Evolutionary conservation across 805 yeast genomes (phyloP), one percentile per base, ranked within the genome.

Genomic region (Spathaspora girioi): DNA sequence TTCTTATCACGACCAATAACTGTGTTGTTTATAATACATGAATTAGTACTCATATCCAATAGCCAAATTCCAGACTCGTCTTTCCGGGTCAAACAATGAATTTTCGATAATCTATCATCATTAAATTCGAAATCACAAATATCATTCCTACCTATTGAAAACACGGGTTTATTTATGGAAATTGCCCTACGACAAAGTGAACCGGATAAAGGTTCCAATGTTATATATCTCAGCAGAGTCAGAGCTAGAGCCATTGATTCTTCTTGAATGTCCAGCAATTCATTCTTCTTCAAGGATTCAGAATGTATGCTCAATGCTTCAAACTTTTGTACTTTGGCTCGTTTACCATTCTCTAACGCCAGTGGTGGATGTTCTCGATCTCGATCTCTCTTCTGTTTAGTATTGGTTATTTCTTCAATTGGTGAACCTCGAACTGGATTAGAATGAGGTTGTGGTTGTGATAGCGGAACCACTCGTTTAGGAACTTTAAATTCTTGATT

Each of bases 31-130:
- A 92, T 78, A 58, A 74, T 81, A 62, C 97, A 87, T 1, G 89
- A 86, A 65, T 91, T 92, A 0, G 96, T 82, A 50, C 94, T 86
- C 54, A 75, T 80, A 58, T 91, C 97, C 45, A 88, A 68, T 29
- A 92, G 70, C 96, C 96, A 90, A 14, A 88, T 74, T 61, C 84
- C 91, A 51, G 84, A 88, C 3, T 84, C 68, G 67, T 81, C 79
- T 59, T 82, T 82, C 50, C 76, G 59, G 12, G 93, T 72, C 29
- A 83, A 70, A 65, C 97, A 91, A 67, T 94, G 98, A 1, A 85
- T 75, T 56, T 90, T 88, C 2, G 97, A 92, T 59, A 93, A 78
- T 45, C 97, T 70, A 58, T 79, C 86, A 57, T 92, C 97, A 31
- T 79, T 71, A 15, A 89, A 79, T 43, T 73, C 73, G 32, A 81